Conservation (phyloP, 768 basidiomycete genomes). For the Cystobasidium onofrii region DNA sequence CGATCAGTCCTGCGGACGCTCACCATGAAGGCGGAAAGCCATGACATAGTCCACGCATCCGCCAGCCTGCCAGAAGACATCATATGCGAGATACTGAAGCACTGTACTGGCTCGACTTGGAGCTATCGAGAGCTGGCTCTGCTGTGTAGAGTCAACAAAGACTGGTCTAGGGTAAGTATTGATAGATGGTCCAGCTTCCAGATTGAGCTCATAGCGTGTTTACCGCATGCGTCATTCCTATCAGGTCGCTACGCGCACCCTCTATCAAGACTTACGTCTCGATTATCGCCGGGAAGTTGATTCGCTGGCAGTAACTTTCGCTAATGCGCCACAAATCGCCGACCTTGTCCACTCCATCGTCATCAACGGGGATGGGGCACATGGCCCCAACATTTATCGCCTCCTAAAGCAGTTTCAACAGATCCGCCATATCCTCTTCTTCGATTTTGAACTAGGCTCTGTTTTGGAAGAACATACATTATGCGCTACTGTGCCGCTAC, state of each 20-base stretch:
- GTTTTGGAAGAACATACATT: neutral
- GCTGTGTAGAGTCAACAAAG: neutral
- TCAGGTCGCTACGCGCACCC: constrained; percentile 4
- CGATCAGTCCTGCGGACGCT: neutral
- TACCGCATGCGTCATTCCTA: neutral
- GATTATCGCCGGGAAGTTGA: constrained; percentile 18
- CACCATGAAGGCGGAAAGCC: neutral
- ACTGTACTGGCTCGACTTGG: constrained; percentile 9
- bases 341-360: neutral
- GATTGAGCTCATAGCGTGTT: too few relatives aligned
- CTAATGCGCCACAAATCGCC: neutral
- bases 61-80: constrained; percentile 11
- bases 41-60: neutral
- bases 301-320: neutral
- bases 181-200: neutral
- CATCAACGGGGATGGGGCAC: constrained; percentile 18
- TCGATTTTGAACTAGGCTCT: constrained; percentile 20
- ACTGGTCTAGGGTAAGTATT: neutral
- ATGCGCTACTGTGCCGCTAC: neutral
- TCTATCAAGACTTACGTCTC: constrained; percentile 13
- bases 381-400: neutral
- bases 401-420: neutral
- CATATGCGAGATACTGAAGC: constrained; percentile 15
- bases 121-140: constrained; percentile 1
- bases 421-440: neutral